Evolutionary conservation across 2,329 filamentous ascomycete species (phyloP).

Genomic region (Phialophora tarda): DNA sequence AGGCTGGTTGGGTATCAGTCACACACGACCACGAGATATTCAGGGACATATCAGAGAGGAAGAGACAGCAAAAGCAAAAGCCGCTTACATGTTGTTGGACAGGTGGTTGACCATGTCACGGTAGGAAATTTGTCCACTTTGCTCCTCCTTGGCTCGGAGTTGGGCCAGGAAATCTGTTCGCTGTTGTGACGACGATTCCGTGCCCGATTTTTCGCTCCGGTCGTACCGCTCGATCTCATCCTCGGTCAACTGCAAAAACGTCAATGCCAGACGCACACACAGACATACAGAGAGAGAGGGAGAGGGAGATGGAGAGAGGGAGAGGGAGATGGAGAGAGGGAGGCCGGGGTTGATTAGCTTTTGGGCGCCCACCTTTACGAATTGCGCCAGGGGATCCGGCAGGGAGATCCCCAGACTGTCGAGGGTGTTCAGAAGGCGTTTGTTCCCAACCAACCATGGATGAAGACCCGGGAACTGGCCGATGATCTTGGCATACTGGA

Average conservation of each 20-base stretch:
- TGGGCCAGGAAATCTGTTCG: slow-evolving; percentile 26
- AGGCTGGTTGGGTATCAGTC: slow-evolving; percentile 1
- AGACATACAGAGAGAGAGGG: no score
- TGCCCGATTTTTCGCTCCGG: background rate
- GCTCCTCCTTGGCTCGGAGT: slow-evolving; percentile 20
- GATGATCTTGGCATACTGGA: background rate
- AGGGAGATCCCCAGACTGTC: background rate
- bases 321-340: no score
- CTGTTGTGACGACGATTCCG: background rate
- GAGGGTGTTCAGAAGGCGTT: background rate
- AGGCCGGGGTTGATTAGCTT: no score
- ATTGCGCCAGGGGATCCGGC: background rate
- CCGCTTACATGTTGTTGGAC: slow-evolving; percentile 22
- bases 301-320: background rate
- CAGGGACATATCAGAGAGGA: no score
- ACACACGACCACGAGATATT: background rate
- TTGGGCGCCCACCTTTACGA: background rate
- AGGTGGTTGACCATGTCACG: slow-evolving; percentile 26
- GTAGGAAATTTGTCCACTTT: slow-evolving; percentile 4
- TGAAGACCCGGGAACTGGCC: slow-evolving; percentile 13
- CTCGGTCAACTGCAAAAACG: background rate
- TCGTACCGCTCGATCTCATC: slow-evolving; percentile 22
- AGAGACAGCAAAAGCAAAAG: background rate
- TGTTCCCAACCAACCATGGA: slow-evolving; percentile 5
- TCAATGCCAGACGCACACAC: no score